Percentiles rank a stretch among this genome's conserved stretches.
Evolutionary conservation across 345 rosid species (phyloP).

Genomic region (Citrus reticulata): DNA sequence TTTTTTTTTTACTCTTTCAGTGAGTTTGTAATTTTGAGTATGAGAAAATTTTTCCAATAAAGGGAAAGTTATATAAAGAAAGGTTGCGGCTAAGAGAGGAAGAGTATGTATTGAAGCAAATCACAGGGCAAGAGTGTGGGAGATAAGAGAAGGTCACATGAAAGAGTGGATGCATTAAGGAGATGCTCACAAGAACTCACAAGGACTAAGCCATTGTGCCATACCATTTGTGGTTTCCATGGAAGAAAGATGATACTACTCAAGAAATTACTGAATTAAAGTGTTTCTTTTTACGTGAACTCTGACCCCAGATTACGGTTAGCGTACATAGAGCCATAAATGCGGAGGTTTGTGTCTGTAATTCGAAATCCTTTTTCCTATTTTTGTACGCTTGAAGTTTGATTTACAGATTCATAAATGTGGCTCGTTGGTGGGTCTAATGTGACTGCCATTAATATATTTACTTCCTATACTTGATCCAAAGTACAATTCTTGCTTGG

Average conservation of each 20-base stretch:
- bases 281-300: slow-evolving; percentile 38
- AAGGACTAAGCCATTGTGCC: neutral
- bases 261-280: slow-evolving; percentile 22
- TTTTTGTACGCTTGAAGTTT: neutral
- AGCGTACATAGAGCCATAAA: slow-evolving; percentile 3
- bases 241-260: slow-evolving; percentile 15
- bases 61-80: neutral
- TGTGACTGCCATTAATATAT: slow-evolving; percentile 44
- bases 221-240: slow-evolving; percentile 5
- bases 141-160: slow-evolving; percentile 57
- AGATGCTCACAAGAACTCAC: neutral
- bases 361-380: neutral
- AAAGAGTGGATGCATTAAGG: slow-evolving; percentile 24
- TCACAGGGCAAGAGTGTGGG: slow-evolving; percentile 55
- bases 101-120: slow-evolving; percentile 55
- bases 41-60: neutral
- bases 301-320: slow-evolving; percentile 6
- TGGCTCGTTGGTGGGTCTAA: slow-evolving; percentile 17
- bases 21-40: neutral
- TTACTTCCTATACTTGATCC: neutral
- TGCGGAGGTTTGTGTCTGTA: slow-evolving; percentile 5
- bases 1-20: too few relatives aligned
- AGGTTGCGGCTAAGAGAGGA: neutral
- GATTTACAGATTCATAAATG: slow-evolving; percentile 21
- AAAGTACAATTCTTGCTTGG: neutral